phyloP scores from a whole-genome alignment of 495 filamentous ascomycete genomes.

The Tricharina praecox region DNA sequence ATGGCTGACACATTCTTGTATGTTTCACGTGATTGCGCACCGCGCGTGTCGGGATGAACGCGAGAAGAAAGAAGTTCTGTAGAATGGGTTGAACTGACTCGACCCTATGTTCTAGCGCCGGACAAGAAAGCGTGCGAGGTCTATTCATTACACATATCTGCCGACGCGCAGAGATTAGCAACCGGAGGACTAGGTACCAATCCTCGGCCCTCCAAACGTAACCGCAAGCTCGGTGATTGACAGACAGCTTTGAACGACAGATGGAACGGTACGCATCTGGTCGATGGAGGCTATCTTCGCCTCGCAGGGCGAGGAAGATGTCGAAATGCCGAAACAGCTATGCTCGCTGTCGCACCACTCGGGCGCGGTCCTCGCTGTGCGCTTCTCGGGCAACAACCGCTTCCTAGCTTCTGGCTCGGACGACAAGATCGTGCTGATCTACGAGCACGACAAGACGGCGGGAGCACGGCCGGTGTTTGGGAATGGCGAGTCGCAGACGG shows the following conservation, averaged over 20 bases:
- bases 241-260: conserved; percentile 37
- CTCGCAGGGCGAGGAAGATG: conserved; percentile 45
- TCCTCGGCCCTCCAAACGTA: conserved; percentile 1
- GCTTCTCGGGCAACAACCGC: conserved; percentile 82
- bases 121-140: conserved; percentile 41
- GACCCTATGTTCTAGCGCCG: conserved; percentile 10
- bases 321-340: conserved; percentile 72
- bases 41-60: too few relatives aligned
- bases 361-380: conserved; percentile 88
- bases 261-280: conserved; percentile 95
- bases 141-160: conserved; percentile 92
- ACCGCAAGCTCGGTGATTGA: conserved; percentile 18
- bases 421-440: conserved; percentile 96
- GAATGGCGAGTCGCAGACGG: conserved; percentile 76
- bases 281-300: conserved; percentile 85
- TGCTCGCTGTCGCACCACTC: conserved; percentile 97
- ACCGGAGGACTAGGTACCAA: conserved; percentile 36
- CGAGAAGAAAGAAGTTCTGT: conserved; percentile 4
- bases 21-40: conserved; percentile 16
- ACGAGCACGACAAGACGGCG: conserved; percentile 50
- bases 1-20: conserved; percentile 86
- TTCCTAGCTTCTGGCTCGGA: conserved; percentile 94
- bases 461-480: conserved; percentile 34
- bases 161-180: conserved; percentile 76
- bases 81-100: conserved; percentile 5